A percentile compares a stretch with the other conserved stretches of the same genome.
Conservation (phyloP, 2,329 filamentous ascomycete species). For the Epichloe festucae region DNA sequence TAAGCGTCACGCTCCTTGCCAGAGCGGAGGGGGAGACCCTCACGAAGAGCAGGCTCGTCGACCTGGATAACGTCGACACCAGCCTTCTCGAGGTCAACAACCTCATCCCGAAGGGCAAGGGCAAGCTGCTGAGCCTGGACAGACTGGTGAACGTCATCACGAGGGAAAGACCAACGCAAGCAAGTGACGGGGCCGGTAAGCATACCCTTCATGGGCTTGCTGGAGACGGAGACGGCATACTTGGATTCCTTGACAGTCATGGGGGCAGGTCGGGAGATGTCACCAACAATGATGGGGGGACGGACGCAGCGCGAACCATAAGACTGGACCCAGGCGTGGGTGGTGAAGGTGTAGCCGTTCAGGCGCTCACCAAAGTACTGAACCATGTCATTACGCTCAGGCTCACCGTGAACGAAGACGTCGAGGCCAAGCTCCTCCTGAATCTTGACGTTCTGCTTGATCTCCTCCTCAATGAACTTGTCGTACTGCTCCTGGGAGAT, state of each 20-base stretch:
- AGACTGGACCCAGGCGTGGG: constrained; percentile 95
- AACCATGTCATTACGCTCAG: constrained; percentile 99
- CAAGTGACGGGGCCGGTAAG: constrained; percentile 98
- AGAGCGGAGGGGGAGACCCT: constrained; percentile 92
- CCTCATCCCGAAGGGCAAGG: constrained; percentile 95
- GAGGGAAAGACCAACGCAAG: constrained; percentile 98
- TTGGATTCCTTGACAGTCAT: constrained; percentile 99
- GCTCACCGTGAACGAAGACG: constrained; percentile 96
- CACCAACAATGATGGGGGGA: constrained; percentile 97
- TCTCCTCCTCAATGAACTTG: constrained; percentile 99
- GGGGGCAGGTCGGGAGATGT: constrained; percentile 88
- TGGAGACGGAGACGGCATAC: constrained; percentile 90
- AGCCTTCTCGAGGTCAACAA: constrained; percentile 92
- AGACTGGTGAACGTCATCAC: constrained; percentile 98
- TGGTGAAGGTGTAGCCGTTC: constrained; percentile 96
- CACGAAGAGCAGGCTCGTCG: constrained; percentile 96
- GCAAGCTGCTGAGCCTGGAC: constrained; percentile 98
- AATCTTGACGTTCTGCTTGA: constrained; percentile 85
- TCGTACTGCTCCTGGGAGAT: constrained; percentile 89
- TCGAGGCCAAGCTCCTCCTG: constrained; percentile 97
- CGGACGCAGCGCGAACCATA: constrained; percentile 98
- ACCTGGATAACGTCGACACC: constrained; percentile 98
- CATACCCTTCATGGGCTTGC: constrained; percentile 99
- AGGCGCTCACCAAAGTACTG: constrained; percentile 99
- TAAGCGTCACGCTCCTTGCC: constrained; percentile 95